Evolutionary conservation across 305 asterid species (phyloP).

Genomic region (Ruellia speciosa): DNA sequence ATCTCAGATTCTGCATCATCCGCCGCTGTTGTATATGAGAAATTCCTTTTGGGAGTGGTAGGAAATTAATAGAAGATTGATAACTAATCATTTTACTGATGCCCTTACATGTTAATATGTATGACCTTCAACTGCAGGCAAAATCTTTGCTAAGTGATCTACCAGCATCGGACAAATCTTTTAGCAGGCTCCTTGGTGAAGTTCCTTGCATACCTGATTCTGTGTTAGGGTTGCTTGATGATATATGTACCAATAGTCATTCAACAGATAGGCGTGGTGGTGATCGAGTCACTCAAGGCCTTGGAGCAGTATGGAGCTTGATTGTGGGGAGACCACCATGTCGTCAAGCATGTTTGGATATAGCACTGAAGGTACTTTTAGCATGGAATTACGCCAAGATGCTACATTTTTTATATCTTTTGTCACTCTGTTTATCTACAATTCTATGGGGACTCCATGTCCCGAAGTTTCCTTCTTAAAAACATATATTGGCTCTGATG

Average conservation of each 20-base stretch:
- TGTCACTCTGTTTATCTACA: slow-evolving; percentile 1
- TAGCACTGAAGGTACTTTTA: slow-evolving; percentile 71
- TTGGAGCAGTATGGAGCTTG: slow-evolving; percentile 90
- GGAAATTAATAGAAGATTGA: slow-evolving; percentile 17
- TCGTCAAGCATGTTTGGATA: slow-evolving; percentile 88
- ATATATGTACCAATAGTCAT: slow-evolving; percentile 57
- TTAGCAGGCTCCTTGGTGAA: slow-evolving; percentile 90
- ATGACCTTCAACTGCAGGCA: slow-evolving; percentile 48
- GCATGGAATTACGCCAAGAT: slow-evolving; percentile 17
- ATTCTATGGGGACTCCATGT: not conserved
- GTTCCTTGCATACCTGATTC: slow-evolving; percentile 85
- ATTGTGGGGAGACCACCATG: slow-evolving; percentile 69
- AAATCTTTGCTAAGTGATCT: slow-evolving; percentile 61
- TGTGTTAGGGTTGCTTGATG: slow-evolving; percentile 60
- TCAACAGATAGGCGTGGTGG: slow-evolving; percentile 62
- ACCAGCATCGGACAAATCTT: slow-evolving; percentile 90
- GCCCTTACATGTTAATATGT: slow-evolving; percentile 24
- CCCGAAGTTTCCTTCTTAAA: slow-evolving; percentile 14
- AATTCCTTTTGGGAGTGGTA: slow-evolving; percentile 85
- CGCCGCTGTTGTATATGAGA: slow-evolving; percentile 63
- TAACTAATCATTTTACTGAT: slow-evolving; percentile 13
- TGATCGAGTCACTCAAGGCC: slow-evolving; percentile 97
- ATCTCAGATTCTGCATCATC: slow-evolving; percentile 53
- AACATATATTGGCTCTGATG: not conserved
- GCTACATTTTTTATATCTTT: slow-evolving; percentile 13